phyloP scores from a whole-genome alignment of 2,329 filamentous ascomycete genomes.

The Botrytis hyacinthi region DNA sequence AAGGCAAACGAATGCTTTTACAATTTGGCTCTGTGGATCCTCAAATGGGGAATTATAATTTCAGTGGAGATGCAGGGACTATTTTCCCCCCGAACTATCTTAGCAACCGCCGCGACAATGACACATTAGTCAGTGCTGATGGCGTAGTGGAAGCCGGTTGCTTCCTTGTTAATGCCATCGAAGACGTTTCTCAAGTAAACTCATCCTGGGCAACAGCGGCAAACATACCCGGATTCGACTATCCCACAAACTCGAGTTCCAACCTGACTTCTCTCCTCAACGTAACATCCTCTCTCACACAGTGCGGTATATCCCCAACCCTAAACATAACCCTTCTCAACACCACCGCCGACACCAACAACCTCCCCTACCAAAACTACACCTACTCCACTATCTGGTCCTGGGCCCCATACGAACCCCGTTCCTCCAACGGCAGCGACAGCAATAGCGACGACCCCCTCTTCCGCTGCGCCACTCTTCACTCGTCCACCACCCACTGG shows the following conservation, averaged over 20 bases:
- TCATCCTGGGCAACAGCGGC: slow-evolving; percentile 52
- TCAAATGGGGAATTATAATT: slow-evolving; percentile 56
- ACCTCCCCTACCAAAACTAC: slow-evolving; percentile 50
- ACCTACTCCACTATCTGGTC: slow-evolving; percentile 54
- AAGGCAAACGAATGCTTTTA: slow-evolving; percentile 53
- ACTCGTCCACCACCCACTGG: slow-evolving; percentile 53
- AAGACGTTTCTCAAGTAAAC: slow-evolving; percentile 45
- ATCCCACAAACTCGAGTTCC: slow-evolving; percentile 33
- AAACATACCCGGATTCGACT: slow-evolving; percentile 35
- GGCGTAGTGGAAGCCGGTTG: slow-evolving; percentile 52
- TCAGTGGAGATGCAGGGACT: slow-evolving; percentile 47
- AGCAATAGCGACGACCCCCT: slow-evolving; percentile 35
- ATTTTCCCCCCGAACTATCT: slow-evolving; percentile 53
- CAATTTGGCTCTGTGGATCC: slow-evolving; percentile 56
- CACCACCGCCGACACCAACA: slow-evolving; percentile 48
- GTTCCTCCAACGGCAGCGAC: slow-evolving; percentile 34
- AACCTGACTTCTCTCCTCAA: slow-evolving; percentile 39
- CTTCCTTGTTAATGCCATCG: slow-evolving; percentile 47
- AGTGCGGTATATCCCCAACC: slow-evolving; percentile 59
- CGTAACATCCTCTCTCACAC: slow-evolving; percentile 44
- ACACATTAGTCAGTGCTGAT: slow-evolving; percentile 39
- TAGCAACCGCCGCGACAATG: slow-evolving; percentile 36
- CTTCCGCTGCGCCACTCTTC: slow-evolving; percentile 53
- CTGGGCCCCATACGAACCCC: slow-evolving; percentile 57
- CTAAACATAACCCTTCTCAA: slow-evolving; percentile 56